Conservation (phyloP, 129 eudicot genomes). For the Pseudognaphalium luteoalbum region DNA sequence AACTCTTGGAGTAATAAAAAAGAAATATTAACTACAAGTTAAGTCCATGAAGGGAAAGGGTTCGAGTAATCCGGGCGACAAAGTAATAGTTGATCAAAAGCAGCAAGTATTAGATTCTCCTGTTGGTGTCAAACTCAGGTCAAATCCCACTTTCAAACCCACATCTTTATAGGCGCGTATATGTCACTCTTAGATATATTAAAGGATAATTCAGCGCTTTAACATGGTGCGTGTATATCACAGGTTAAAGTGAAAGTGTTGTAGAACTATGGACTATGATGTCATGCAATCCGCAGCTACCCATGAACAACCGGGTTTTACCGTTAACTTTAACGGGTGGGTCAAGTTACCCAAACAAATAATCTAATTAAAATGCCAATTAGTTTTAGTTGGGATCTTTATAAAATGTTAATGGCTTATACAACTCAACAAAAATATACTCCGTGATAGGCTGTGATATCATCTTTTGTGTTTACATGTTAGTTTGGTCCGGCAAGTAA, state of each 20-base stretch:
- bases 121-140: slow-evolving; percentile 11
- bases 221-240: neutral
- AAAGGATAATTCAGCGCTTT: neutral
- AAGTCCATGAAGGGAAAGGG: neutral
- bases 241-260: neutral
- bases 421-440: no score
- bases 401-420: no score
- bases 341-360: no score
- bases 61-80: slow-evolving; percentile 10
- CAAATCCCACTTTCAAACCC: neutral
- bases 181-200: neutral
- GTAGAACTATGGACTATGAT: neutral
- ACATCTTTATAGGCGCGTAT: neutral
- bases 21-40: neutral
- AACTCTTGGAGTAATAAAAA: no score
- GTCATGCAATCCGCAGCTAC: neutral
- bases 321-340: neutral
- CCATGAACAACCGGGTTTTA: neutral
- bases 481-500: no score
- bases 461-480: no score
- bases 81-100: slow-evolving; percentile 3
- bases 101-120: slow-evolving; percentile 12
- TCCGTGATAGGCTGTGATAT: no score
- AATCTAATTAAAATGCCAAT: no score
- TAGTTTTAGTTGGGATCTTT: no score